Base-by-base conservation (phyloP, 176 grass and related monocot species). In the Dendrocalamus sinicus region DNA sequence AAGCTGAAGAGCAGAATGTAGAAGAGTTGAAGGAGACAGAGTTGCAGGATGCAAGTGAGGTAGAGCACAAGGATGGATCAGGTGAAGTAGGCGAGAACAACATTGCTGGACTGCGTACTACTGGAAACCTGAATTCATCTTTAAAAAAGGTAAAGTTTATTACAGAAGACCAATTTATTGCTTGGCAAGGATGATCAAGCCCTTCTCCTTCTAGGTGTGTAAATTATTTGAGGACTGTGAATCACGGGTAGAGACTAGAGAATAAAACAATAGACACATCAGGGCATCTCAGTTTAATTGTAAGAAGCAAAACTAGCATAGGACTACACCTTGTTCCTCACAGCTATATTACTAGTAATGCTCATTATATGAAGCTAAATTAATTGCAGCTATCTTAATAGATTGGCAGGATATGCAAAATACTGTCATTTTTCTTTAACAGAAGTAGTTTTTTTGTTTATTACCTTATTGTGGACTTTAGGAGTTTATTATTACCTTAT, bases 21-120 rank as follows among this genome's bases (percentile, higher is more conserved):
- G 26, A 77, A 37, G 58, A 44, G 23, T 30, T 24, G 41, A 57
- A 59, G 17, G 62, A 43, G 16, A 55, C 15, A 32, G 55, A 81
- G 52, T 81, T 82, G 7, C 66, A 0, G 15, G 66, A 46, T 84
- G 22, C 26, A 58, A 43, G 10, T 52, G 81, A 22, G 37, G 13
- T 70, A 16, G 48, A 86, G 12, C 83, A 53, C 59, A 91, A 68
- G 45, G 81, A 79, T 69, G 62, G 73, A 26, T 83, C 67, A 15
- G 47, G 22, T 70, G 82, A 71, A 73, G 11, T 32, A 28, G 73
- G 14, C 26, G 52, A 10, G 59, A 78, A 50, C 4, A 17, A 17
- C 13, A 64, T 71, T 68, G 65, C 40, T 79, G 57, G 46, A 50
- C 44, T 20, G 12, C 24, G 15, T 28, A 7, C 77, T 64, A 12